Evolutionary conservation across 306 rosid genomes (phyloP).

Genomic region (Gynostemma pentaphyllum): DNA sequence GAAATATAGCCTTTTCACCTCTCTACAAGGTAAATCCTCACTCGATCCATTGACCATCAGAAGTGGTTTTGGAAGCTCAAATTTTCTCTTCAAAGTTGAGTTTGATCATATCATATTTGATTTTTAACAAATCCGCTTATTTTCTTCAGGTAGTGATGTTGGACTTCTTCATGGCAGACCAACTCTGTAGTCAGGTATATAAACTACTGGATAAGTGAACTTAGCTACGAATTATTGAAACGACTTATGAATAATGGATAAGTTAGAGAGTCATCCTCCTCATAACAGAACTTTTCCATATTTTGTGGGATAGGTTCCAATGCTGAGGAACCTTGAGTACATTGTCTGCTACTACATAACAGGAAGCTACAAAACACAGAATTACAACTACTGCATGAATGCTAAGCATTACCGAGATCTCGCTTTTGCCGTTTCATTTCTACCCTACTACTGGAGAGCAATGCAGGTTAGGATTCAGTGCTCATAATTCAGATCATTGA

Average conservation of each 20-base stretch:
- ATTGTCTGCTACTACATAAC: constrained; percentile 89
- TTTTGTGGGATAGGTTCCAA: constrained; percentile 44
- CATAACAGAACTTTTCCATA: neutral
- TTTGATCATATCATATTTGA: neutral
- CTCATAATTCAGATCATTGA: neutral
- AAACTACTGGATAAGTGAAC: neutral
- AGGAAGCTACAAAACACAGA: constrained; percentile 89
- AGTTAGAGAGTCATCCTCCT: neutral
- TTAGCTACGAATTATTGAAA: neutral
- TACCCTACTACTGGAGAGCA: constrained; percentile 98
- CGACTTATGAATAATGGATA: neutral
- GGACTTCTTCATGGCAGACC: constrained; percentile 99
- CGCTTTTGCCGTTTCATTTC: constrained; percentile 84
- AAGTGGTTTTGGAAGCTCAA: neutral
- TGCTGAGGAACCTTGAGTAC: constrained; percentile 81
- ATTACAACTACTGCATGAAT: constrained; percentile 79
- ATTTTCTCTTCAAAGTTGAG: constrained; percentile 9
- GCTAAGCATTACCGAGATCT: constrained; percentile 62
- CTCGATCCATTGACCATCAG: neutral
- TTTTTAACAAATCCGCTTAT: neutral
- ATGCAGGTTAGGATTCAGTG: constrained; percentile 59
- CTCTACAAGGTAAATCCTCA: constrained; percentile 64
- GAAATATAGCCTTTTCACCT: constrained; percentile 83
- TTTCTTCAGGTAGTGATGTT: constrained; percentile 82
- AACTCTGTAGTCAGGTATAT: constrained; percentile 95